Evolutionary conservation across 768 basidiomycete species (phyloP).

Genomic region (Boletus tylopilopsis): DNA sequence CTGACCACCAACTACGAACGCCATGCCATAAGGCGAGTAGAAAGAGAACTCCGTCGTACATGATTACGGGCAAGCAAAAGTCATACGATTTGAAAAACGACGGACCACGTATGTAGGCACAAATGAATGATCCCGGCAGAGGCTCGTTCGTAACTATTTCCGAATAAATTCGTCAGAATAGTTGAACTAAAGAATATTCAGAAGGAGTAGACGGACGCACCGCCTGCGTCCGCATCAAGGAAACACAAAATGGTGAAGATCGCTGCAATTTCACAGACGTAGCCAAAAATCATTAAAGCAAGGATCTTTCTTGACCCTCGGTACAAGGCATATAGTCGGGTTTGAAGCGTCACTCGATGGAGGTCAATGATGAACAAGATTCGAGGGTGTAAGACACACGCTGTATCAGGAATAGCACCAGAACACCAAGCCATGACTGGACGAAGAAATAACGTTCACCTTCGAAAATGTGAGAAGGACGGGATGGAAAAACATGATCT

Average conservation of each 20-base stretch:
- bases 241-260: conserved; percentile 4
- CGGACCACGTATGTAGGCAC: not conserved
- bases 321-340: conserved; percentile 15
- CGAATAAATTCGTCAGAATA: not conserved
- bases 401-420: conserved; percentile 10
- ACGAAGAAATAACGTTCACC: conserved; percentile 13
- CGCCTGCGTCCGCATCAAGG: not conserved
- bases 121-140: not conserved
- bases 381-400: not conserved
- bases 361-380: not conserved
- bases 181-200: not conserved
- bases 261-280: conserved; percentile 10
- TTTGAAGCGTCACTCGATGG: conserved; percentile 13
- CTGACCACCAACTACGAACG: not conserved
- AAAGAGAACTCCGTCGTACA: conserved; percentile 6
- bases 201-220: not conserved
- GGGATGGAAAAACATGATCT: not conserved
- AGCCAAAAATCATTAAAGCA: conserved; percentile 8
- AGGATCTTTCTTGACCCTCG: conserved; percentile 9
- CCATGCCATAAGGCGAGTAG: conserved; percentile 3
- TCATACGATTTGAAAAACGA: not conserved
- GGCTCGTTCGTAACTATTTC: conserved; percentile 4
- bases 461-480: not conserved
- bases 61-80: conserved; percentile 6
- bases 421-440: conserved; percentile 9